Base-by-base conservation (phyloP, 2,329 filamentous ascomycete genomes). In the Xylariaceae sp. region DNA sequence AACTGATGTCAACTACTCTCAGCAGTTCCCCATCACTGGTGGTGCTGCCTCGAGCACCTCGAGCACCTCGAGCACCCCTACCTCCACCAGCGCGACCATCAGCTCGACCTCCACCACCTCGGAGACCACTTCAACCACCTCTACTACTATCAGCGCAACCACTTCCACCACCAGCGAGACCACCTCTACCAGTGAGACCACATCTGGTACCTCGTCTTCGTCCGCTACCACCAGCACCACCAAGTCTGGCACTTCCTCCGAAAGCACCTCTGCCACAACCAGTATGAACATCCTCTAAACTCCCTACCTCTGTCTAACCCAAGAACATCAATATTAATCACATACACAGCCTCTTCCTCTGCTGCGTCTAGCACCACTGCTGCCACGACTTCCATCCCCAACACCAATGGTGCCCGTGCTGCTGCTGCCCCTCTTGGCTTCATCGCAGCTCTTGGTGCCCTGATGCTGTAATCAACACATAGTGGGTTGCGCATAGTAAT, bases 1-100 rank as follows among this genome's bases (percentile, higher is more conserved):
- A 32, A 60, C 58, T 31, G 62, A 64, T 11, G 53, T 61, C 61
- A 78, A 78, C 73, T 78, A 72, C 70, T 72, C 69, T 58, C 5
- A 50, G 11, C 66, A 66, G 61, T 77, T 74, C 62, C 12, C 54
- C 7, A 56, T 72, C 44, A 17, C 44, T 14, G 69, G 68, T 39
- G 58, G 57, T 19, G 45, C 47, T 49, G 48, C 61, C 44, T 49
- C 58, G 38, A 59, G 57, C 33, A 46, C 38, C 31, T 46, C 53
- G 32, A n/a, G 19, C 11, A 18, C 45, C 19, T 47, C 47, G 2
- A 38, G 31, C 17, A 12, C 48, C 31, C 33, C 14, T 45, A 45
- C 48, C 49, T 57, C 53, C 36, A 51, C 52, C 47, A 58, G 53
- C 56, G 36, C 44, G 17, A 36, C 44, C 11, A 33, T n/a, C 18